phyloP scores from a whole-genome alignment of 176 grass and related monocot species.

The Echinochloa phyllopogon region DNA sequence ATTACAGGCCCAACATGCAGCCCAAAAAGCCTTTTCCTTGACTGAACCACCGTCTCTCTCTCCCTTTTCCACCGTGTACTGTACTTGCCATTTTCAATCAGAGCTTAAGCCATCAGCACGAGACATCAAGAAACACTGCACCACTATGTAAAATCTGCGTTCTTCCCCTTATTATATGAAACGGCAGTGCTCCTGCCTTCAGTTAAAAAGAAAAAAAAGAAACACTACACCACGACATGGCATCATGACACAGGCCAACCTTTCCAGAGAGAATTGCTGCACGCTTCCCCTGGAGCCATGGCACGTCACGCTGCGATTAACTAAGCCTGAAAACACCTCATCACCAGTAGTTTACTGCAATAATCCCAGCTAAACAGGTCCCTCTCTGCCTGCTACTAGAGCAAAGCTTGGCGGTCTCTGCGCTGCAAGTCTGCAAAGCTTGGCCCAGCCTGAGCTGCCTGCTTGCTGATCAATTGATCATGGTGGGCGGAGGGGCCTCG shows the following conservation, averaged over 20 bases:
- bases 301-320: background rate
- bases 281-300: background rate
- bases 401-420: background rate
- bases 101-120: background rate
- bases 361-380: slow-evolving; percentile 16
- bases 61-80: background rate
- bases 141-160: too few species aligned
- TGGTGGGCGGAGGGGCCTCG: too few species aligned
- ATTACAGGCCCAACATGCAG: background rate
- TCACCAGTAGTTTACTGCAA: background rate
- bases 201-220: too few species aligned
- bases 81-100: background rate
- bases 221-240: background rate
- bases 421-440: background rate
- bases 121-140: background rate
- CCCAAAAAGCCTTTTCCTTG: background rate
- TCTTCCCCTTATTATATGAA: too few species aligned
- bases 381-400: slow-evolving; percentile 2
- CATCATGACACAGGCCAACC: background rate
- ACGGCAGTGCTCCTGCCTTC: too few species aligned
- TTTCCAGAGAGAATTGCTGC: background rate
- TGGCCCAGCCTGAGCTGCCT: background rate
- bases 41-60: background rate
- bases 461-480: background rate
- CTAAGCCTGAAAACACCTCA: slow-evolving; percentile 9